Conservation (phyloP, 2,329 filamentous ascomycete genomes). For the Sclerotinia trifoliorum region DNA sequence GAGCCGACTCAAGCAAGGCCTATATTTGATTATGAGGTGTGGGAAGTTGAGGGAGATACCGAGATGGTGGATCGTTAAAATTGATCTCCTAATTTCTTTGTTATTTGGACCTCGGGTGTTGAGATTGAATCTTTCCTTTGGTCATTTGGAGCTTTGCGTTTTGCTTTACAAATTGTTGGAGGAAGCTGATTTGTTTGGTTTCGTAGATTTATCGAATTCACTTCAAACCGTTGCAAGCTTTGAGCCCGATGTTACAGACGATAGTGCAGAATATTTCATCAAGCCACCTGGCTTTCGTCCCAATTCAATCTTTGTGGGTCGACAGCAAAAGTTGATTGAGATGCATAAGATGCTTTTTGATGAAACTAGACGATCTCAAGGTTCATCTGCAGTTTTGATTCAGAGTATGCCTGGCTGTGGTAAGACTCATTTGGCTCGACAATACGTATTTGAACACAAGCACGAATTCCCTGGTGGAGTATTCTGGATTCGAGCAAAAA, state of each 20-base stretch:
- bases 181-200: constrained; percentile 38
- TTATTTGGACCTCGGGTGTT: constrained; percentile 5
- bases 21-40: constrained; percentile 32
- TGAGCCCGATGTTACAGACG: constrained; percentile 30
- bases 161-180: constrained; percentile 25
- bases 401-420: constrained; percentile 64
- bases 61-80: constrained; percentile 30
- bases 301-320: constrained; percentile 62
- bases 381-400: constrained; percentile 63
- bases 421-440: constrained; percentile 66
- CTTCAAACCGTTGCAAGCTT: constrained; percentile 31
- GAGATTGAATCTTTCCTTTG: constrained; percentile 1
- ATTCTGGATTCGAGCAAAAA: constrained; percentile 68
- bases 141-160: constrained; percentile 2
- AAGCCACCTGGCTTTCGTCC: constrained; percentile 59
- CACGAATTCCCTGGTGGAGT: constrained; percentile 62
- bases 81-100: neutral
- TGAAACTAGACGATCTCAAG: constrained; percentile 52
- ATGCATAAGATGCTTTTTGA: constrained; percentile 61
- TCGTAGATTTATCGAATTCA: constrained; percentile 36
- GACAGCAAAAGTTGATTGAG: constrained; percentile 55
- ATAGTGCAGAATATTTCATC: constrained; percentile 40
- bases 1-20: constrained; percentile 25
- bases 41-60: constrained; percentile 34
- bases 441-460: constrained; percentile 63